Evolutionary conservation across 2,329 filamentous ascomycete genomes (phyloP).

Genomic region (Microsporum audouinii): DNA sequence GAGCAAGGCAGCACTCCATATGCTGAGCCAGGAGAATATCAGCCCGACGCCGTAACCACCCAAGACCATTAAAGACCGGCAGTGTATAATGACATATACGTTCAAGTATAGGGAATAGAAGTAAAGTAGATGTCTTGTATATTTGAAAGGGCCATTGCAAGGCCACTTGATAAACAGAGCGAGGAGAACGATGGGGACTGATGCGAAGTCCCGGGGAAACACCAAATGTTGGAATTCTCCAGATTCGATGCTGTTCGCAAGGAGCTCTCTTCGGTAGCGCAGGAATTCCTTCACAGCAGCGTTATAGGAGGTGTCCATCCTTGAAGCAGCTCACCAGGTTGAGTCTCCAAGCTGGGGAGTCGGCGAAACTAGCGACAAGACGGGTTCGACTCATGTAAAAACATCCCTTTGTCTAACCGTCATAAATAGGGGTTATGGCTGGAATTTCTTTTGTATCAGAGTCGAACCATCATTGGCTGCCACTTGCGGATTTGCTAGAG

Average conservation of each 20-base stretch:
- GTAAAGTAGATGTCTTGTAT: conserved; percentile 37
- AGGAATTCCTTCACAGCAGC: neutral
- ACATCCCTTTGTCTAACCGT: neutral
- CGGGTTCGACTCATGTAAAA: neutral
- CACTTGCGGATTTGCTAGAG: neutral
- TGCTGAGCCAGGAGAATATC: conserved; percentile 41
- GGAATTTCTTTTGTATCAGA: neutral
- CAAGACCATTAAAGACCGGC: conserved; percentile 40
- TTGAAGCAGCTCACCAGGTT: neutral
- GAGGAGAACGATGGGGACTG: conserved; percentile 30
- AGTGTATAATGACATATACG: conserved; percentile 28
- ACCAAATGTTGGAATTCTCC: conserved; percentile 26
- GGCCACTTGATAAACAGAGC: conserved; percentile 43
- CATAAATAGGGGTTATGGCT: neutral
- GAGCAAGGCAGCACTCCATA: conserved; percentile 44
- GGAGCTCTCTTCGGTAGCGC: neutral
- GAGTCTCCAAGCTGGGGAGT: neutral
- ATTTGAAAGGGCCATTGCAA: conserved; percentile 21
- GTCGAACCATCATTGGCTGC: neutral
- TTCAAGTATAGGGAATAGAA: conserved; percentile 33
- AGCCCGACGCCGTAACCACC: conserved; percentile 47
- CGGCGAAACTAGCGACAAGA: neutral
- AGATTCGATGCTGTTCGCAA: neutral
- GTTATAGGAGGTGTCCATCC: neutral
- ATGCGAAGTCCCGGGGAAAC: conserved; percentile 26